Conservation (phyloP, 345 rosid genomes). For the Gossypium herbaceum region DNA sequence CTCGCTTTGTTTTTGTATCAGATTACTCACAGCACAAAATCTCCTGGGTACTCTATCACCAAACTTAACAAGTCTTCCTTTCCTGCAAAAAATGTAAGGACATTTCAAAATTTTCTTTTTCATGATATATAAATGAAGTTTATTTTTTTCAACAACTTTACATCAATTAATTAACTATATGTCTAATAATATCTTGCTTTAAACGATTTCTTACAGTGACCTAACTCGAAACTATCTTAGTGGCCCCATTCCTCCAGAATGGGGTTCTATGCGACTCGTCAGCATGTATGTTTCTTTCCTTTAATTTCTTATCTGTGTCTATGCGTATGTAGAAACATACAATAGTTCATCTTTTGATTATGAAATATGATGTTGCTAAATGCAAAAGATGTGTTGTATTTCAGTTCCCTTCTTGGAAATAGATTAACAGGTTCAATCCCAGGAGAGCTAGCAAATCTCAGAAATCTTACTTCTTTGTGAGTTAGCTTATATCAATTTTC, state of each 20-base stretch:
- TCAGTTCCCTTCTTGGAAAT: slow-evolving; percentile 45
- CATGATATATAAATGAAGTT: background rate
- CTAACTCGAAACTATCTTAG: background rate
- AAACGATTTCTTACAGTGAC: background rate
- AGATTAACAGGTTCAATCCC: slow-evolving; percentile 46
- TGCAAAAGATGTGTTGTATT: background rate
- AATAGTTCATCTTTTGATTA: no score
- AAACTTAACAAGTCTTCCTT: slow-evolving; percentile 36
- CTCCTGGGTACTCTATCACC: slow-evolving; percentile 4
- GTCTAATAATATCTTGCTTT: background rate
- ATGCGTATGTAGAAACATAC: background rate
- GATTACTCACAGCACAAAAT: slow-evolving; percentile 1
- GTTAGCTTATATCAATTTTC: slow-evolving; percentile 8
- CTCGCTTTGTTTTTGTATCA: background rate
- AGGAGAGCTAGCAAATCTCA: slow-evolving; percentile 38
- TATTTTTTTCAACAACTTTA: background rate
- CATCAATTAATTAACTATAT: background rate
- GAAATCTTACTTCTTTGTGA: slow-evolving; percentile 40
- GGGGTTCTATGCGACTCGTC: background rate
- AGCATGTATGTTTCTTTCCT: background rate
- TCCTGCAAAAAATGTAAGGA: slow-evolving; percentile 38
- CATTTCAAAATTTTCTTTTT: background rate
- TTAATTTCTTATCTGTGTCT: background rate
- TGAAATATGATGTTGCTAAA: background rate
- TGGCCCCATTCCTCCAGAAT: background rate